A percentile compares a stretch with the other conserved stretches of the same genome.
Evolutionary conservation across 2,329 filamentous ascomycete species (phyloP).

Genomic region (Sporothrix luriei): DNA sequence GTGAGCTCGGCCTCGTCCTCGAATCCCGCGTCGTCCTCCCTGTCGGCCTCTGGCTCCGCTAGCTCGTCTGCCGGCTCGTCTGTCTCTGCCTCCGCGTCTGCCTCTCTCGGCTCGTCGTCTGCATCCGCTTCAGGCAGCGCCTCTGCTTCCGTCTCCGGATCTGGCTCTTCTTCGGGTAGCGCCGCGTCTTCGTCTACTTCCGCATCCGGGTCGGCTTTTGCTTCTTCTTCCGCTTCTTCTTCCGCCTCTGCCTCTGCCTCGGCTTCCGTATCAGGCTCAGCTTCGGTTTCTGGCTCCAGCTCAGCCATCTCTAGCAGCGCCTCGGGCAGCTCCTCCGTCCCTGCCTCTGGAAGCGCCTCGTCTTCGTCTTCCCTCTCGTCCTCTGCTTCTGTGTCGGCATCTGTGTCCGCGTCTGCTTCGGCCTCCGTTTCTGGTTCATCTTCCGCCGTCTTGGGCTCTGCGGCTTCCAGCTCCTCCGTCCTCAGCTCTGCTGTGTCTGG

Average conservation of each 20-base stretch:
- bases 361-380: background rate
- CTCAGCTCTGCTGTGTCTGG: background rate
- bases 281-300: background rate
- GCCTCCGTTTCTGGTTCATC: background rate
- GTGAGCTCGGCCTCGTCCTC: background rate
- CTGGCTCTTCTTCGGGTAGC: background rate
- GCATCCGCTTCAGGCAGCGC: background rate
- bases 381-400: background rate
- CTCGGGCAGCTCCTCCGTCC: background rate
- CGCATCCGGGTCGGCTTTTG: background rate
- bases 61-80: background rate
- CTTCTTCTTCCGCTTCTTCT: background rate
- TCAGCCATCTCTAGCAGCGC: conserved; percentile 14
- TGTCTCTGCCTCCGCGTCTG: background rate
- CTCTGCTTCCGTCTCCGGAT: background rate
- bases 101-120: conserved; percentile 1
- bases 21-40: too few species aligned
- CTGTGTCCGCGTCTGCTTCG: background rate
- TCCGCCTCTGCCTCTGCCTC: background rate
- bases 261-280: background rate
- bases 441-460: background rate
- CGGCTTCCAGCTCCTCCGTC: too few species aligned
- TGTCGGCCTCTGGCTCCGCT: background rate
- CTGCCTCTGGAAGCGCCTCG: background rate
- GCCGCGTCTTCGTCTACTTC: background rate